Conservation (phyloP, 1,284 basidiomycete species). For the Cryptococcus amylolentus region DNA sequence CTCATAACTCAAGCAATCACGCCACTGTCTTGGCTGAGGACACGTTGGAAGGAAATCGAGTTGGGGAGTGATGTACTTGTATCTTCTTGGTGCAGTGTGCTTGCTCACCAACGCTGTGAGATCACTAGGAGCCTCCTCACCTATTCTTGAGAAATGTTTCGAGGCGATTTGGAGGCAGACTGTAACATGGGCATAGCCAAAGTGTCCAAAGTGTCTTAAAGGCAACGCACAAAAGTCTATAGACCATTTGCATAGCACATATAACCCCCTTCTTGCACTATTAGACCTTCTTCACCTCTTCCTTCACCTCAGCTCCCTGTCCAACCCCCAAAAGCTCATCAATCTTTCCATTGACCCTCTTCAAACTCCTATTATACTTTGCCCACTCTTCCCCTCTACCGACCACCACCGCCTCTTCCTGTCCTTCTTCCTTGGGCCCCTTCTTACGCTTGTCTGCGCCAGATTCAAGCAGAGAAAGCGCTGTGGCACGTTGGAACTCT, state of each 20-base stretch:
- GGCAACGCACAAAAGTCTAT: no score
- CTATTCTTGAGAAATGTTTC: no score
- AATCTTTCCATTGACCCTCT: conserved; percentile 38
- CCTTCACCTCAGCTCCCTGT: background rate
- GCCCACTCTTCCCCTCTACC: conserved; percentile 39
- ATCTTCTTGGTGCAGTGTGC: no score
- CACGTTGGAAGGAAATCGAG: no score
- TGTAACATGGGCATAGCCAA: background rate
- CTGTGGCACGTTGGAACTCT: conserved; percentile 60
- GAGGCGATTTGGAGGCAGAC: no score
- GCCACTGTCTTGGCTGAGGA: no score
- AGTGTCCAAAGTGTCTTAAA: background rate
- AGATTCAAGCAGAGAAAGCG: conserved; percentile 47
- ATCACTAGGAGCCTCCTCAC: no score
- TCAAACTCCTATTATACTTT: conserved; percentile 42
- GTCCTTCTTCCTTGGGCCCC: conserved; percentile 27
- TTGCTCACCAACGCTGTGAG: no score
- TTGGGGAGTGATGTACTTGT: no score
- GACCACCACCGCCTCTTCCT: conserved; percentile 28
- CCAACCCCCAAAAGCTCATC: conserved; percentile 13
- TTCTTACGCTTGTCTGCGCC: conserved; percentile 6
- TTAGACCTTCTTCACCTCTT: background rate
- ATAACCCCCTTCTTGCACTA: background rate
- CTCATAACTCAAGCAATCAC: no score
- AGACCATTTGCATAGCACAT: background rate